Conservation (phyloP, 163 green algal species). For the Chloroidium sp. region DNA sequence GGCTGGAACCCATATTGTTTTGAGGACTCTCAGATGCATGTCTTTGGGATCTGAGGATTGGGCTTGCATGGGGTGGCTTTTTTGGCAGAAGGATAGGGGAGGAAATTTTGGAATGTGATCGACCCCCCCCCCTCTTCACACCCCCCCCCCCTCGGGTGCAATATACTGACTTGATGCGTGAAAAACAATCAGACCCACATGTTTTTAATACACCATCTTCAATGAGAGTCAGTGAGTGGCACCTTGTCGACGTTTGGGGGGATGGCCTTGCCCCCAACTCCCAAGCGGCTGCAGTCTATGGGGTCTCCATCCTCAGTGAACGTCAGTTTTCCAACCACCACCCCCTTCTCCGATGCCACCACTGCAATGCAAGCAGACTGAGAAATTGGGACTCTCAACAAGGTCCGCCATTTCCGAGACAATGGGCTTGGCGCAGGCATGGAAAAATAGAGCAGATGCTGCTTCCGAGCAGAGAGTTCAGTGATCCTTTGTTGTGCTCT, state of each 20-base stretch:
- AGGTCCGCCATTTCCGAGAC: neutral
- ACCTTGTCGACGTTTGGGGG: constrained; percentile 92
- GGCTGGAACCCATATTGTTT: too few species aligned
- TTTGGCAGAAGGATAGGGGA: too few species aligned
- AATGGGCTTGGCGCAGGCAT: neutral
- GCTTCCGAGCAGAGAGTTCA: neutral
- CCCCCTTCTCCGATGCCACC: constrained; percentile 93
- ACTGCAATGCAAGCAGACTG: constrained; percentile 41
- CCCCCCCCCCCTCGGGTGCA: too few species aligned
- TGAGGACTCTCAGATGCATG: too few species aligned
- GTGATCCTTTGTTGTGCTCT: neutral
- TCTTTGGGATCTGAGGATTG: too few species aligned
- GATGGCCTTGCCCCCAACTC: constrained; percentile 95
- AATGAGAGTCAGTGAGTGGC: neutral
- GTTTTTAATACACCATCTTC: too few species aligned
- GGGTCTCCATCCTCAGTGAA: constrained; percentile 84
- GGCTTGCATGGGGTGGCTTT: too few species aligned
- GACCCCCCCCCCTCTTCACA: too few species aligned
- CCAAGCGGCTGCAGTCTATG: constrained; percentile 96
- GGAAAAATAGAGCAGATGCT: neutral
- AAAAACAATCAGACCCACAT: too few species aligned
- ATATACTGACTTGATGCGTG: too few species aligned
- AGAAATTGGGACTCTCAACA: too few species aligned
- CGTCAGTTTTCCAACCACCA: constrained; percentile 83
- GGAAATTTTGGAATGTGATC: too few species aligned